Evolutionary conservation across 1,284 basidiomycete species (phyloP), one percentile per base, ranked within the genome.

Genomic region (Thelephora terrestris): DNA sequence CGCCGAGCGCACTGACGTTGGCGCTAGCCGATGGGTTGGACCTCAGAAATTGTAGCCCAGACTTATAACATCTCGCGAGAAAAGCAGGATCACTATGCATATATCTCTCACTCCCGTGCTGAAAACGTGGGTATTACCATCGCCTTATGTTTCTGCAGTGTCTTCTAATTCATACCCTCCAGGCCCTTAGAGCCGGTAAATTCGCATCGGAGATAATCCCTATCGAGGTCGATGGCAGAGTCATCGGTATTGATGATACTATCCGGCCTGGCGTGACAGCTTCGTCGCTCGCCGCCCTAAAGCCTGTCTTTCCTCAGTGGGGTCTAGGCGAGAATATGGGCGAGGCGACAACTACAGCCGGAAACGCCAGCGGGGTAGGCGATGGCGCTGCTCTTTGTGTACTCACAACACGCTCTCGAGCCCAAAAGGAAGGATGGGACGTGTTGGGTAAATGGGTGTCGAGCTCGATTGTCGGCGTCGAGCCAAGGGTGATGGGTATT

Each of bases 341-440:
- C 6, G 70, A 78, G 29, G 67, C 73, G 5, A 74, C 79, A 3
- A 91, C 88, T 0, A 94, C 91, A 58, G 81, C 91, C 43, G 88
- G 87, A 18, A 97, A 97, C 64, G 91, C 94, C 1, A 94, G 91
- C 54, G 93, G 94, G 50, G 79, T 98, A 27, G 92, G 92, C 9
- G 95, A 99, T 64, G 95, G 95, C 48, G 95, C 93, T 27, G 95
- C 91, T 7, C 69, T 95, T 17, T 89, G 91, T 51, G 76, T 99
- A 45, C 71, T 99, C 54, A 91, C 90, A 7, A 85, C 91, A 38
- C 78, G 95, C 47, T 80, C 78, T 50, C 77, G 80, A 43, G 95
- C 95, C 17, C 78, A 89, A 67, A 78, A 79, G 62, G 83, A 92
- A 55, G 90, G 87, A 27, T 78, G 95, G 70, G 78, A 88, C 25